A percentile compares a stretch with the other conserved stretches of the same genome.
phyloP scores from a whole-genome alignment of 345 rosid species.

The Salix dunnii region DNA sequence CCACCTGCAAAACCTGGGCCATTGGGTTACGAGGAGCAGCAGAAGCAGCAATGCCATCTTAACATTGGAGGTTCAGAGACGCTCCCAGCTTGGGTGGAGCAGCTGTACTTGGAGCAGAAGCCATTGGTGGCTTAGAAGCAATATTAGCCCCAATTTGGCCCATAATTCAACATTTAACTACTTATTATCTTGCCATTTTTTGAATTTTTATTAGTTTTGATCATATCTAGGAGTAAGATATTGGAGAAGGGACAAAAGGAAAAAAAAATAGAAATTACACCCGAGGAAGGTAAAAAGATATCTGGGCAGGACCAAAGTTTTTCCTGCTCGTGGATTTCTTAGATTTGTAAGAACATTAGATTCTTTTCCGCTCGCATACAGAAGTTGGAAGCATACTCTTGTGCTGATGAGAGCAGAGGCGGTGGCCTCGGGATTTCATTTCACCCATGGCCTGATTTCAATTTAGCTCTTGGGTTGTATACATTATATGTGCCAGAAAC shows the following conservation, averaged over 20 bases:
- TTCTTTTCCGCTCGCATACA: constrained; percentile 11
- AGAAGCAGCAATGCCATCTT: constrained; percentile 40
- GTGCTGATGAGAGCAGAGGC: background rate
- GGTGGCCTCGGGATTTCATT: background rate
- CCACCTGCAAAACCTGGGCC: constrained; percentile 24
- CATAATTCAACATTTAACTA: constrained; percentile 38
- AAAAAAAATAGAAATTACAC: background rate
- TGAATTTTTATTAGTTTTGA: constrained; percentile 23
- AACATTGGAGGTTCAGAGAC: constrained; percentile 32
- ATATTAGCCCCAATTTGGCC: constrained; percentile 14
- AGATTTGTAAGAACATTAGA: background rate
- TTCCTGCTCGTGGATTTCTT: constrained; percentile 18
- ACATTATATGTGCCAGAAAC: constrained; percentile 16
- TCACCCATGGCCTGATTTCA: constrained; percentile 1
- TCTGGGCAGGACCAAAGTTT: constrained; percentile 27
- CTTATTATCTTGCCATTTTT: constrained; percentile 28
- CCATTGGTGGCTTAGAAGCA: constrained; percentile 61
- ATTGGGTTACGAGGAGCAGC: constrained; percentile 29
- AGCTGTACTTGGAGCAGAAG: constrained; percentile 72
- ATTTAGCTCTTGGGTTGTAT: constrained; percentile 9
- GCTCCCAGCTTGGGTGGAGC: constrained; percentile 72
- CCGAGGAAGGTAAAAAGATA: background rate
- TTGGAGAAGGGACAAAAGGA: constrained; percentile 6
- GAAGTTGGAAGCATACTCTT: constrained; percentile 3
- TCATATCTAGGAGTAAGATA: constrained; percentile 14